Percentiles rank a stretch among this genome's conserved stretches.
Conservation (phyloP, 768 basidiomycete genomes). For the Holtermanniella nyarrowii region DNA sequence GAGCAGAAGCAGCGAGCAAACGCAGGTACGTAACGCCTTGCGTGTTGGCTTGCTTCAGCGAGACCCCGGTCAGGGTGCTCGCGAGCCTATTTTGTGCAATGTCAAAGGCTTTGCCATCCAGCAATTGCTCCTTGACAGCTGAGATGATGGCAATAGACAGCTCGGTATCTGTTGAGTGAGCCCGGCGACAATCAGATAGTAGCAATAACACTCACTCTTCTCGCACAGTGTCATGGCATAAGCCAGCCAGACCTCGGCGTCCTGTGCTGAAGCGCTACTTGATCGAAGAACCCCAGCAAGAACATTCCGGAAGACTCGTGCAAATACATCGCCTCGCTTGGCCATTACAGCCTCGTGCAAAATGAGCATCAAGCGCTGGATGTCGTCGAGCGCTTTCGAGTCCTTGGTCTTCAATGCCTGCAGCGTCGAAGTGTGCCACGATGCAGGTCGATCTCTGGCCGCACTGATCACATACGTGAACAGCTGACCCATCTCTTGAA, state of each 20-base stretch:
- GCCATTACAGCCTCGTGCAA: constrained; percentile 8
- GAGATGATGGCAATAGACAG: constrained; percentile 58
- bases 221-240: constrained; percentile 58
- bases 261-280: constrained; percentile 51
- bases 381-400: constrained; percentile 12
- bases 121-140: constrained; percentile 53
- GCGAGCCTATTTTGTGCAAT: constrained; percentile 79
- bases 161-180: constrained; percentile 51
- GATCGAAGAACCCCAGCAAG: constrained; percentile 50
- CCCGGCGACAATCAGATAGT: constrained; percentile 1
- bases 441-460: constrained; percentile 41
- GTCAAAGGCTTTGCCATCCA: constrained; percentile 45
- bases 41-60: constrained; percentile 52
- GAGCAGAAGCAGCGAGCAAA: constrained; percentile 61
- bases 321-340: constrained; percentile 38
- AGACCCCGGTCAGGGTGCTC: constrained; percentile 61
- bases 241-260: constrained; percentile 67
- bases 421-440: constrained; percentile 48
- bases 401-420: constrained; percentile 6
- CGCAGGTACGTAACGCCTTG: constrained; percentile 62
- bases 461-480: constrained; percentile 55
- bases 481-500: constrained; percentile 3
- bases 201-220: constrained; percentile 46
- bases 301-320: constrained; percentile 54
- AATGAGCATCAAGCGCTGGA: constrained; percentile 14